Base-by-base conservation (phyloP, 371 early-diverging fungal genomes). In the Syncephalastrum contaminatum region DNA sequence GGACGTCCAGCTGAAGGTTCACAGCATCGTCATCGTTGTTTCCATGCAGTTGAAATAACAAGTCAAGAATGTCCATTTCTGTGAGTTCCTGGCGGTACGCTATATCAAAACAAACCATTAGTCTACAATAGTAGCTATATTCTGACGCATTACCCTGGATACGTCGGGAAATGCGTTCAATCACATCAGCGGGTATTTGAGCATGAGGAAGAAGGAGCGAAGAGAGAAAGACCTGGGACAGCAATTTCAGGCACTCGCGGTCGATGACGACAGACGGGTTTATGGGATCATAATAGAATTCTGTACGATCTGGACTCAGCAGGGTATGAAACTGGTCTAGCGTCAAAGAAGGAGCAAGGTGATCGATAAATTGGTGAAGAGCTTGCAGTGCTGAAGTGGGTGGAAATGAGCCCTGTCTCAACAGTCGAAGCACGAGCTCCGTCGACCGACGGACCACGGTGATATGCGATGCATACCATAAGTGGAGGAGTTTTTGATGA, bases 371-470 rank as follows among this genome's bases (percentile, higher is more conserved):
- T 10, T 20, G 19, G 4, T 5, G 13, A 41, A 53, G 21, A 0
- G n/a, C 44, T 7, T 14, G 13, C 21, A 53, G 42, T 21, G 43
- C 44, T 1, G 18, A 44, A 40, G 20, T 14, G 13, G 19, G 13
- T 41, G 41, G 40, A 30, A 51, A 51, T 2, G 39, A 51, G 45
- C 45, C 19, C 15, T 48, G 19, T 16, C 21, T 36, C n/a, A 55
- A 16, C 16, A 49, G n/a, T n/a, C 42, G 21, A 36, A 27, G 48
- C 12, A 40, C 43, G 40, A 64, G 45, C 22, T 60, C 65, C 15
- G 60, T 42, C 4, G 65, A 59, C 53, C 58, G 54, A 15, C 65
- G 56, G 4, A 60, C 65, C 15, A 60, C 57, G 3, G 60, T 45
- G 27, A 64, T 60, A 49, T 59, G 54, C 25, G 55, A 14, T 2